Evolutionary conservation across 345 rosid genomes (phyloP).

Genomic region (Acer saccharum): DNA sequence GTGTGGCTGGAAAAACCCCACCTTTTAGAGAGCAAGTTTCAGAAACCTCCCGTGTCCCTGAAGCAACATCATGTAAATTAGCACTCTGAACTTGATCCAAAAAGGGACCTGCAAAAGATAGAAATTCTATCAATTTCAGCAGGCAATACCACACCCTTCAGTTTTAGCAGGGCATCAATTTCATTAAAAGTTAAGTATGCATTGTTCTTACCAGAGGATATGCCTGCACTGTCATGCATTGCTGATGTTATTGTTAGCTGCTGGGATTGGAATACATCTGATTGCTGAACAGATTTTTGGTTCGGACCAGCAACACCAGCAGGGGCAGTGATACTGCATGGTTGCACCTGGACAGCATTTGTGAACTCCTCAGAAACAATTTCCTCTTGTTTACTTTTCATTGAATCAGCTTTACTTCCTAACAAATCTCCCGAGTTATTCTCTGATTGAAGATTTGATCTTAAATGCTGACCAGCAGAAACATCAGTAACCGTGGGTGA

Average conservation of each 20-base stretch:
- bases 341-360: constrained; percentile 40
- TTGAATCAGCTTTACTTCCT: constrained; percentile 20
- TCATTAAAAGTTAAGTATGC: constrained; percentile 6
- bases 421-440: constrained; percentile 20
- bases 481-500: constrained; percentile 21
- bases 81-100: constrained; percentile 47
- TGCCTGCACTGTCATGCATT: constrained; percentile 20
- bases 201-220: constrained; percentile 30
- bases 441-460: constrained; percentile 20
- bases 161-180: constrained; percentile 1
- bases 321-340: constrained; percentile 14
- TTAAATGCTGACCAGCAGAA: constrained; percentile 22
- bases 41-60: constrained; percentile 65
- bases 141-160: constrained; percentile 8
- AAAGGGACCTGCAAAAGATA: constrained; percentile 40
- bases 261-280: constrained; percentile 21
- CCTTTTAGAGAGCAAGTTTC: constrained; percentile 52
- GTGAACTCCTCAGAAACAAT: constrained; percentile 39
- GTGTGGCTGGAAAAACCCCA: constrained; percentile 26
- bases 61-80: constrained; percentile 59
- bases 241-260: constrained; percentile 19
- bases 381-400: constrained; percentile 42
- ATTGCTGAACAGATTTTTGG: constrained; percentile 21
- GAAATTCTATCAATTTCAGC: constrained; percentile 15
- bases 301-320: constrained; percentile 6